Base-by-base conservation (phyloP, 176 grass and related monocot genomes). In the Hordeum vulgare region DNA sequence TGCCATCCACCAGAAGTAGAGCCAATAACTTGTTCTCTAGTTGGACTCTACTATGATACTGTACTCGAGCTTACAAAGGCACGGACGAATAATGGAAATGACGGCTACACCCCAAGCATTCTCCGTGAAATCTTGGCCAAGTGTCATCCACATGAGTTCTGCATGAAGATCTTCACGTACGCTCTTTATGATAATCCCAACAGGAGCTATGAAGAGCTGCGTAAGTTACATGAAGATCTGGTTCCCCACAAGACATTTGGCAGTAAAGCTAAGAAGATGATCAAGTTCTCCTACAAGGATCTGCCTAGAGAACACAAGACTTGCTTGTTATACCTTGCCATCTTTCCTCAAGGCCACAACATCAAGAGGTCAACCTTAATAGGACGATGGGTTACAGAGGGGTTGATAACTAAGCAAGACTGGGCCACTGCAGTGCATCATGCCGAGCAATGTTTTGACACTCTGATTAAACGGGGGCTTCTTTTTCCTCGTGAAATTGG, bases 331-430 rank as follows among this genome's bases (percentile, higher is more conserved):
- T 71, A 78, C 51, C 83, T 77, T 14, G 66, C 66, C 5, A 44
- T 85, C 64, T 85, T 85, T 8, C 35, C 75, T 71, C 64, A 0
- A 8, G 17, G 8, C 0, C 7, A 15, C 2, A 71, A 4, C 0
- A 72, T 85, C 75, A 71, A 6, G 8, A 8, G 64, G 9, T 79
- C 83, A 26, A 86, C 61, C 7, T 21, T 87, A 8, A 49, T 77
- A 5, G 61, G 10, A 6, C 3, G 71, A 3, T 84, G 82, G 80
- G 64, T 78, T 11, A 3, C 13, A 6, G 40, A 80, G 53, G 58
- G 61, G 9, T 3, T 73, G 8, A 68, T 25, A 59, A 9, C 20
- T 1, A 56, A 33, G 31, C 23, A 87, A 45, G 71, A 81, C 1
- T 87, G 85, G 84, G 15, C 23, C 0, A 65, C 1, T 17, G 26